Base-by-base conservation (phyloP, 306 rosid species). In the Fragaria ananassa region DNA sequence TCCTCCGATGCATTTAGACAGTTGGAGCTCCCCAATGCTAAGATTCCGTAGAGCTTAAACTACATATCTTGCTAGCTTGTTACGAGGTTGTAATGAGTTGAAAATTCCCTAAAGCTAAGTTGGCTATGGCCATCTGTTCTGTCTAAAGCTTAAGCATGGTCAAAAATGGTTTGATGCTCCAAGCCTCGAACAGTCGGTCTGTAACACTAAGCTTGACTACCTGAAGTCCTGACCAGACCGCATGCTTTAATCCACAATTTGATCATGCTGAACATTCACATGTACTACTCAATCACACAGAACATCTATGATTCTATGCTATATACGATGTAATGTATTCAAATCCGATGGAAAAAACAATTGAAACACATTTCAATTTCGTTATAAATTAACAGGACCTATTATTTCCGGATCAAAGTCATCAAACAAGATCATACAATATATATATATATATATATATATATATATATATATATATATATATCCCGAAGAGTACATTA, bases 401-500 rank as follows among this genome's bases (percentile, higher is more conserved):
- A 35, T 76, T 23, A 4, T 79, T 17, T 67, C 27, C 17, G 18
- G 37, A 13, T 18, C 47, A 8, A 8, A 6, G 44, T 41, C 44
- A 41, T 7, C 44, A 21, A 35, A n/a, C 31, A 7, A 42, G 54
- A 49, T 46, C 70, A 21, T 41, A 12, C 27, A 41, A 84, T 56
- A 78, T 25, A 81, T 61, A 85, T 67, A 85, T 67, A 78, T 39
- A 82, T 27, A 61, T 74, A 85, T 67, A 78, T 39, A 82, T 27
- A 61, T 74, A 78, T 25, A 81, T 61, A 85, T 67, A 84, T 56
- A 78, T 25, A 81, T 61, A 85, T 67, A 85, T 67, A 78, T 39
- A 82, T 27, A 61, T 74, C 72, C 25, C 68, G 67, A 46, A 69
- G 46, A 76, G 44, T 69, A 71, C 80, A 81, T 77, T 71, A 78